Conservation (phyloP, 345 rosid species). For the Rhizophora mangle region DNA sequence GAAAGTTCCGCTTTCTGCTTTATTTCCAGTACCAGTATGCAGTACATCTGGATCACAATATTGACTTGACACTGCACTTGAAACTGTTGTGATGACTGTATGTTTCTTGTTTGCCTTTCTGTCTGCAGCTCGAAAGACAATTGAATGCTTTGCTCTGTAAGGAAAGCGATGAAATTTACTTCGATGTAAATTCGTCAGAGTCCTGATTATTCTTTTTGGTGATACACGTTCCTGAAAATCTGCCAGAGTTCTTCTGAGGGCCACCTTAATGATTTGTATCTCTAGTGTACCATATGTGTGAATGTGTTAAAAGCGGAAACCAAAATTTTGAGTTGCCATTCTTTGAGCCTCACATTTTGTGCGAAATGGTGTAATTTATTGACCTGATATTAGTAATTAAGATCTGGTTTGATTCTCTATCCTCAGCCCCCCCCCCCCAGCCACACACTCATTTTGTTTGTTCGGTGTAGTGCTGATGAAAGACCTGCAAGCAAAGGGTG, state of each 20-base stretch:
- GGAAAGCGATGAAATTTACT: slow-evolving; percentile 22
- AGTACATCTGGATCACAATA: neutral
- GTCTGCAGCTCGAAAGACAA: slow-evolving; percentile 72
- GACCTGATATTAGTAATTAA: slow-evolving; percentile 27
- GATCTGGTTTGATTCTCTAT: slow-evolving; percentile 13
- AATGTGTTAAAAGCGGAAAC: slow-evolving; percentile 16
- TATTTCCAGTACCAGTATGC: too few species aligned
- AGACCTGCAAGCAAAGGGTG: too few species aligned
- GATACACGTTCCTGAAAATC: slow-evolving; percentile 10
- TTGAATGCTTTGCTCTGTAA: slow-evolving; percentile 41
- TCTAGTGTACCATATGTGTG: slow-evolving; percentile 37
- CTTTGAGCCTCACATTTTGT: slow-evolving; percentile 29
- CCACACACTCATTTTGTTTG: too few species aligned
- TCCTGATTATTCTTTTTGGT: neutral
- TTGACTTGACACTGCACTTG: neutral
- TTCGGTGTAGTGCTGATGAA: too few species aligned
- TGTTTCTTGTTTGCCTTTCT: neutral
- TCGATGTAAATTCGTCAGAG: slow-evolving; percentile 5
- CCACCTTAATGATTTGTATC: slow-evolving; percentile 25
- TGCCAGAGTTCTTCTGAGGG: slow-evolving; percentile 13
- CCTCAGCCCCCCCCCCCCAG: neutral
- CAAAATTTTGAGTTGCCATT: slow-evolving; percentile 51
- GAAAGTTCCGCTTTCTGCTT: too few species aligned
- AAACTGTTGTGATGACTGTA: neutral
- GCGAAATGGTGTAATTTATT: slow-evolving; percentile 37